Conservation (phyloP, 1,284 basidiomycete species). For the Phlebopus sp. region DNA sequence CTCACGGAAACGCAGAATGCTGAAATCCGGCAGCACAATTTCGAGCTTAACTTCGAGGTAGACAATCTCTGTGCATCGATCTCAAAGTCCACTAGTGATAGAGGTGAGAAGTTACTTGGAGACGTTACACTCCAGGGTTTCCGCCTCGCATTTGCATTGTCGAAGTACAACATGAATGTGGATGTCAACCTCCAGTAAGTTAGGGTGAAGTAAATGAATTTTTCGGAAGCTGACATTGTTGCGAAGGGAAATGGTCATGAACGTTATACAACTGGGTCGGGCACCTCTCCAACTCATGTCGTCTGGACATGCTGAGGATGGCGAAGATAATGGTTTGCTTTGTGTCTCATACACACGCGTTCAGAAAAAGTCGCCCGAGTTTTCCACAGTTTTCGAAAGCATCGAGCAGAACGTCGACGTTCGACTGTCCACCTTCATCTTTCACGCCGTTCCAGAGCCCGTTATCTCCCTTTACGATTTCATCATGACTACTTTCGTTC, state of each 20-base stretch:
- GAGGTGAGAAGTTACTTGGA: conserved; percentile 72
- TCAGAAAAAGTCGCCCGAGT: conserved; percentile 87
- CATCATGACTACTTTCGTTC: conserved; percentile 95
- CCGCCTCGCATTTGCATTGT: conserved; percentile 67
- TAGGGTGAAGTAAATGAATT: neutral
- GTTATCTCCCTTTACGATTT: conserved; percentile 94
- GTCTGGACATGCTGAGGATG: conserved; percentile 52
- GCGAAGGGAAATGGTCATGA: conserved; percentile 64
- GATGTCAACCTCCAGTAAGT: conserved; percentile 76
- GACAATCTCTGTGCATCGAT: conserved; percentile 84
- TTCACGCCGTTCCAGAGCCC: conserved; percentile 89
- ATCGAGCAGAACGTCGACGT: conserved; percentile 90
- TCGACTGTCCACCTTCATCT: conserved; percentile 89
- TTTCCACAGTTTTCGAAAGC: conserved; percentile 77
- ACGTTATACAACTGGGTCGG: conserved; percentile 62
- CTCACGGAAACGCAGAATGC: conserved; percentile 37
- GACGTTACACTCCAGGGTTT: conserved; percentile 84
- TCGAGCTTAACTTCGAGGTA: conserved; percentile 90
- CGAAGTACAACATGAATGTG: conserved; percentile 87
- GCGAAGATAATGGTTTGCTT: conserved; percentile 70
- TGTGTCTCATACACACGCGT: conserved; percentile 82
- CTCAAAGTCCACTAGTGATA: conserved; percentile 63
- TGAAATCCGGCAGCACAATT: conserved; percentile 77
- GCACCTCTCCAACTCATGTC: conserved; percentile 74
- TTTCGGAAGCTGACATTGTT: conserved; percentile 7